A percentile compares a stretch with the other conserved stretches of the same genome.
phyloP scores from a whole-genome alignment of 768 basidiomycete genomes.

The Gautieria morchelliformis region DNA sequence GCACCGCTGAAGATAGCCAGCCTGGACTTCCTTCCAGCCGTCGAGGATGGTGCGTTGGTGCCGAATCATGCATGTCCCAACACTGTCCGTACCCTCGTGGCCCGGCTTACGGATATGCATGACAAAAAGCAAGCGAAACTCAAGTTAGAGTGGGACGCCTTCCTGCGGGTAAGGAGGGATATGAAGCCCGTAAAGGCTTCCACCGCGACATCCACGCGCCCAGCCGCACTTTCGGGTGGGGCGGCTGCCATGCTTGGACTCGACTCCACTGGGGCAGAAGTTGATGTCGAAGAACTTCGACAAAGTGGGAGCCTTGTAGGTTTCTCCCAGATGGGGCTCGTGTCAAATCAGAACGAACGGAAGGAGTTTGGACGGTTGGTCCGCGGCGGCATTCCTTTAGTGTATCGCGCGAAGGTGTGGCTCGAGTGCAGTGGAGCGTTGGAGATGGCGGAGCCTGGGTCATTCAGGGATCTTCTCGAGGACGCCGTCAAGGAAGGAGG shows the following conservation, averaged over 20 bases:
- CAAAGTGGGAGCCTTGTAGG: constrained; percentile 86
- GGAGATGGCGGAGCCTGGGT: constrained; percentile 86
- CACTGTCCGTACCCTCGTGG: constrained; percentile 64
- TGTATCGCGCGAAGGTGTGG: constrained; percentile 84
- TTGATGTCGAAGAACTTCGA: constrained; percentile 47
- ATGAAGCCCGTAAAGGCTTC: constrained; percentile 32
- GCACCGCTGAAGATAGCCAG: constrained; percentile 9
- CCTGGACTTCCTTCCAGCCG: constrained; percentile 33
- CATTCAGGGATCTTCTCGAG: constrained; percentile 77
- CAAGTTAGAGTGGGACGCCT: constrained; percentile 81
- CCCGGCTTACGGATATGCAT: constrained; percentile 72
- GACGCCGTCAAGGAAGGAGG: constrained; percentile 35
- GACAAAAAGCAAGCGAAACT: constrained; percentile 63
- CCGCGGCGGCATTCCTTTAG: constrained; percentile 79
- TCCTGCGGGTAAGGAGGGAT: constrained; percentile 53
- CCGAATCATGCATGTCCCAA: constrained; percentile 69
- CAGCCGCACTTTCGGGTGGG: constrained; percentile 20
- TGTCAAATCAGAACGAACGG: constrained; percentile 59
- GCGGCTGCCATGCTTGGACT: constrained; percentile 64
- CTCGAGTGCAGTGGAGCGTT: constrained; percentile 88
- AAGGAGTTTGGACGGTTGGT: constrained; percentile 73
- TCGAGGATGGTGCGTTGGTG: constrained; percentile 39
- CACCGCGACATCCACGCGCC: constrained; percentile 11
- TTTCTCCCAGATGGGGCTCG: constrained; percentile 79
- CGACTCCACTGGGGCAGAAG: constrained; percentile 47